These are phyloP conservation scores for Termitomyces sp. DNA, from an alignment of 768 basidiomycete genomes.

Conservation along the genomic window DNA sequence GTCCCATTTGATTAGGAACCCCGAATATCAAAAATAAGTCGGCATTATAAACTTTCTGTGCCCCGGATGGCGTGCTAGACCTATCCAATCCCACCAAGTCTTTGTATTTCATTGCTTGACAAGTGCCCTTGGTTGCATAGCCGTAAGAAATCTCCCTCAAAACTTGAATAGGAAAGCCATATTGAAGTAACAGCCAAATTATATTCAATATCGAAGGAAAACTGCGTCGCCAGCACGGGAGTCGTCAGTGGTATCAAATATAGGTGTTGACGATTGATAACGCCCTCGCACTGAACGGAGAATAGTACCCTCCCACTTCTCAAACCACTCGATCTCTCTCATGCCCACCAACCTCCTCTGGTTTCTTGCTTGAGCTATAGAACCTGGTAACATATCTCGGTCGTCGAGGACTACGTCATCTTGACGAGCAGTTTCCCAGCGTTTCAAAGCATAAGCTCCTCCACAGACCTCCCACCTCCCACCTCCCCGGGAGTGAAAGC, in stretches of 20 bases:
- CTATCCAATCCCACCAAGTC: slow-evolving; percentile 2
- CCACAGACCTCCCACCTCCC: slow-evolving; percentile 75
- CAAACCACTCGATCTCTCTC: slow-evolving; percentile 76
- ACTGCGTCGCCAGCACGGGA: neutral
- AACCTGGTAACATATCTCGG: slow-evolving; percentile 3
- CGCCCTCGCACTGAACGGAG: slow-evolving; percentile 46
- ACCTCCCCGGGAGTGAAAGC: slow-evolving; percentile 60
- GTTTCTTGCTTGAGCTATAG: slow-evolving; percentile 15
- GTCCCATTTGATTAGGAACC: neutral
- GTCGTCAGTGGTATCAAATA: slow-evolving; percentile 15
- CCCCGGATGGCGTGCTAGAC: neutral
- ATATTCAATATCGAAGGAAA: slow-evolving; percentile 26
- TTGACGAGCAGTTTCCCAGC: slow-evolving; percentile 24
- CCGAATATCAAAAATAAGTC: neutral
- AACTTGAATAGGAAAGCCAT: neutral
- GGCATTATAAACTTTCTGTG: slow-evolving; percentile 2
- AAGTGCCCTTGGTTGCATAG: slow-evolving; percentile 4
- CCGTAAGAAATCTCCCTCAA: neutral
- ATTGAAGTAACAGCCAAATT: neutral
- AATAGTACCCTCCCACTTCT: slow-evolving; percentile 68
- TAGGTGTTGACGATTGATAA: slow-evolving; percentile 33
- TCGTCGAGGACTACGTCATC: neutral
- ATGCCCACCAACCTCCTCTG: slow-evolving; percentile 38
- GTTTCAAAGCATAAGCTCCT: slow-evolving; percentile 68
- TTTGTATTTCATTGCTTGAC: slow-evolving; percentile 8